phyloP scores from a whole-genome alignment of 176 grass and related monocot species.

The Hyparrhenia diplandra region DNA sequence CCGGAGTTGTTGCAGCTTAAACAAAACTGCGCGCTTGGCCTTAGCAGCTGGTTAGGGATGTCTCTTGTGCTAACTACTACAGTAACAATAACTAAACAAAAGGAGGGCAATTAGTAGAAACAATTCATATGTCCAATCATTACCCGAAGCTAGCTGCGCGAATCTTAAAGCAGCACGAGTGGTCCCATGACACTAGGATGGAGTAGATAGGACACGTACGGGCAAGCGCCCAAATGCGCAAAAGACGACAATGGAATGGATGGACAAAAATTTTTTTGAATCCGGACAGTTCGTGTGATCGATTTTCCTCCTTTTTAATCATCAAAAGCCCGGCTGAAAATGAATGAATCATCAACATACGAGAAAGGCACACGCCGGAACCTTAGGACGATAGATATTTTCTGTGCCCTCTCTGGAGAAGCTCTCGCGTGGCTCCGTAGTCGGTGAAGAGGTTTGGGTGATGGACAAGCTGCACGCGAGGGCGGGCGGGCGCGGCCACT shows the following conservation, averaged over 20 bases:
- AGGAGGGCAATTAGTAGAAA: too few species aligned
- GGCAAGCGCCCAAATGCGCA: background rate
- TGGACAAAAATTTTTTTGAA: background rate
- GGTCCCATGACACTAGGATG: background rate
- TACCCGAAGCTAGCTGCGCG: background rate
- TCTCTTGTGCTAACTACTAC: background rate
- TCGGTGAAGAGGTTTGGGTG: background rate
- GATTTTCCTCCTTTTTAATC: background rate
- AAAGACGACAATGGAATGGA: background rate
- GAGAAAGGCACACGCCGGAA: background rate
- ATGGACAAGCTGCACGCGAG: too few species aligned
- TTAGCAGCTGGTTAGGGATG: background rate
- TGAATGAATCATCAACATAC: background rate
- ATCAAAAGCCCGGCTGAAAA: background rate
- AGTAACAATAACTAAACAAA: too few species aligned
- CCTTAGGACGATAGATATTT: background rate
- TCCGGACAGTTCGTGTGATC: background rate
- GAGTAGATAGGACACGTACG: background rate
- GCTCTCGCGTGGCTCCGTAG: too few species aligned
- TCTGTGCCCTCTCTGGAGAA: background rate
- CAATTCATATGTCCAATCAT: too few species aligned
- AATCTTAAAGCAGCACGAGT: background rate
- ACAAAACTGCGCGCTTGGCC: background rate
- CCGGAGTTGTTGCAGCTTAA: background rate
- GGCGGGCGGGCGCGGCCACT: too few species aligned